Conservation (phyloP, 164 flowering plant genomes). For the Chimonanthus salicifolius region DNA sequence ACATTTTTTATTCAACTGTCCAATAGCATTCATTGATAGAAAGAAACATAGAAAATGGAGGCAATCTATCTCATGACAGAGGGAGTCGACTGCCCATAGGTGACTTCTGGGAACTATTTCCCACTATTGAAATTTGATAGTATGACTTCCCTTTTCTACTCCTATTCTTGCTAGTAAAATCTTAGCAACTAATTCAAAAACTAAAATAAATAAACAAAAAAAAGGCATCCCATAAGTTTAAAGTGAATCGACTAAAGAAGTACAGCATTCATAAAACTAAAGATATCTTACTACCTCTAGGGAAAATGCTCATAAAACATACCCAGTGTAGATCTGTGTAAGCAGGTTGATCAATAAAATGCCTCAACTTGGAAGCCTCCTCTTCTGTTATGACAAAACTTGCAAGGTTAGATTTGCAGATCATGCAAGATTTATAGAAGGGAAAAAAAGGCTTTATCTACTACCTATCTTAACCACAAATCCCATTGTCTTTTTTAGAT, state of each 20-base stretch:
- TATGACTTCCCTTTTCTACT: not conserved
- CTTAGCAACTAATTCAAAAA: not conserved
- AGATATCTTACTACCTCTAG: too few relatives aligned
- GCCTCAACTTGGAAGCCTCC: constrained; percentile 68
- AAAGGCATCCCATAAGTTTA: too few relatives aligned
- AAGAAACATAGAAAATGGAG: not conserved
- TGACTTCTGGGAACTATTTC: not conserved
- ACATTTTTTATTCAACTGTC: too few relatives aligned
- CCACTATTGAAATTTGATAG: not conserved
- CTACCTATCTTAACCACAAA: too few relatives aligned
- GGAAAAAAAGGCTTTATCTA: not conserved
- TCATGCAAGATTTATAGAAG: not conserved
- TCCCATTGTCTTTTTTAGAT: too few relatives aligned
- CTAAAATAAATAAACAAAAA: too few relatives aligned
- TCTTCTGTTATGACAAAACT: constrained; percentile 58
- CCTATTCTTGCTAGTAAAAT: not conserved
- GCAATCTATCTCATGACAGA: not conserved
- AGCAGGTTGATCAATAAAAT: constrained; percentile 78
- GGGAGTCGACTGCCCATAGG: not conserved
- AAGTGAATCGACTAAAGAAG: too few relatives aligned
- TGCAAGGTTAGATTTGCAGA: constrained; percentile 4
- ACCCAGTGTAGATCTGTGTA: constrained; percentile 98
- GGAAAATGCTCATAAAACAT: constrained; percentile 7
- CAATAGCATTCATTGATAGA: not conserved
- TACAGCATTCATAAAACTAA: not conserved